Percentiles rank a stretch among this genome's conserved stretches.
Conservation (phyloP, 2,329 filamentous ascomycete species). For the Alternaria gansuensis region DNA sequence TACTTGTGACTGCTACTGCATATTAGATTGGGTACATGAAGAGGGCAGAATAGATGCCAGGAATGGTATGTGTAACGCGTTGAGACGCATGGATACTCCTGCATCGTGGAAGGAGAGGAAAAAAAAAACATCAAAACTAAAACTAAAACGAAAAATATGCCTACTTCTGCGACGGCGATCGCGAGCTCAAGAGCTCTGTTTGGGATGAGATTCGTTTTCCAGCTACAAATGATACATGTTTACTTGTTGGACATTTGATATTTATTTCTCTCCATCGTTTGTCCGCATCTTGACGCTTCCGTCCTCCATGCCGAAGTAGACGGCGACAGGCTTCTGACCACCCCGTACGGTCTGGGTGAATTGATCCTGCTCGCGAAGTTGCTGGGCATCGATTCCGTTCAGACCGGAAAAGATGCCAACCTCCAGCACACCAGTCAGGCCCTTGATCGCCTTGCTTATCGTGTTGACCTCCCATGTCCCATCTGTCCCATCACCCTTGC, state of each 20-base stretch:
- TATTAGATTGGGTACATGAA: slow-evolving; percentile 23
- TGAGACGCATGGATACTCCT: slow-evolving; percentile 4
- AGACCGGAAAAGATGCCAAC: slow-evolving; percentile 88
- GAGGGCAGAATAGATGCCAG: slow-evolving; percentile 7
- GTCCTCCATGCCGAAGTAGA: slow-evolving; percentile 90
- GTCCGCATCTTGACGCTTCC: slow-evolving; percentile 55
- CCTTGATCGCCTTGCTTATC: slow-evolving; percentile 77
- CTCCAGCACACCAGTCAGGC: slow-evolving; percentile 86
- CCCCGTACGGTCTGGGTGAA: slow-evolving; percentile 54
- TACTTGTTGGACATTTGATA: not conserved
- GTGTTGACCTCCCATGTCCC: slow-evolving; percentile 82
- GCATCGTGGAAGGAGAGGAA: not conserved
- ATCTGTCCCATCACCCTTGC: slow-evolving; percentile 63
- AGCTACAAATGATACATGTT: slow-evolving; percentile 18
- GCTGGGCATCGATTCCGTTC: slow-evolving; percentile 74
- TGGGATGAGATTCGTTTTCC: slow-evolving; percentile 6
- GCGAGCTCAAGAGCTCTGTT: slow-evolving; percentile 30
- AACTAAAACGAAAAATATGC: not conserved
- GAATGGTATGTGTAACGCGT: slow-evolving; percentile 13
- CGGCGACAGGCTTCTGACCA: slow-evolving; percentile 89
- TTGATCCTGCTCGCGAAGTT: slow-evolving; percentile 51
- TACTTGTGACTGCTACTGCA: slow-evolving; percentile 38
- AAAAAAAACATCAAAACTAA: not conserved
- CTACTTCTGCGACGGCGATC: slow-evolving; percentile 24
- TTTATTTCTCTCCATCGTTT: slow-evolving; percentile 36